Base-by-base conservation (phyloP, 768 basidiomycete genomes). In the Boletus bicolor region DNA sequence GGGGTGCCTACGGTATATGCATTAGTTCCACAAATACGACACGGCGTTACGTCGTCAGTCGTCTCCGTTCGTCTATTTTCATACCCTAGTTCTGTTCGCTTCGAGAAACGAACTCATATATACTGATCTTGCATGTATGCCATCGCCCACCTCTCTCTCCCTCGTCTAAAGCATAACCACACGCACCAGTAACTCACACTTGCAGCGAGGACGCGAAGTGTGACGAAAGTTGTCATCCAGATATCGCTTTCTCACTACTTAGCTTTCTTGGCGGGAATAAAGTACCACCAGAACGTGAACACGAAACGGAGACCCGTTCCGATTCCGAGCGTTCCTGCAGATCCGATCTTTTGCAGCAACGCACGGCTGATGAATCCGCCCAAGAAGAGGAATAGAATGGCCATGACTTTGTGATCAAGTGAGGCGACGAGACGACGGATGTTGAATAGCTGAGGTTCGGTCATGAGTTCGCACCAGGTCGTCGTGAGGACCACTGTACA, bases 391-490 rank as follows among this genome's bases (percentile, higher is more conserved):
- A 80, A 68, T 36, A 72, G 30, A 52, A 88, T 83, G 4, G 84
- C 90, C 63, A 89, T 75, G 44, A 84, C 65, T 66, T 85, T 84
- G 72, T 89, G 84, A 68, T 93, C 90, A 44, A 90, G 84, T 1
- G 84, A 76, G 9, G 67, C 68, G 57, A 88, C 78, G 49, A 72
- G 72, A 48, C 79, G 74, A 39, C 77, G 77, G 44, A 81, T 53
- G 26, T 77, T 64, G 77, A 93, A 87, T 21, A 95, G 80, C 45
- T 81, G 72, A 0, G 91, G 91, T 68, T 92, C 90, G 48, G 85
- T 85, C 79, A 89, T 80, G 46, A 94, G 81, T 63, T 94, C 92
- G 61, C 91, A 90, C 91, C 91, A 94, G 54, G 92, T 81, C 17
- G 89, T 90, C 15, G 92, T 94, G 10, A 94, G 77, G 43, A 93